Conservation (phyloP, 148 eudicot species). For the Rhododendron vialii region DNA sequence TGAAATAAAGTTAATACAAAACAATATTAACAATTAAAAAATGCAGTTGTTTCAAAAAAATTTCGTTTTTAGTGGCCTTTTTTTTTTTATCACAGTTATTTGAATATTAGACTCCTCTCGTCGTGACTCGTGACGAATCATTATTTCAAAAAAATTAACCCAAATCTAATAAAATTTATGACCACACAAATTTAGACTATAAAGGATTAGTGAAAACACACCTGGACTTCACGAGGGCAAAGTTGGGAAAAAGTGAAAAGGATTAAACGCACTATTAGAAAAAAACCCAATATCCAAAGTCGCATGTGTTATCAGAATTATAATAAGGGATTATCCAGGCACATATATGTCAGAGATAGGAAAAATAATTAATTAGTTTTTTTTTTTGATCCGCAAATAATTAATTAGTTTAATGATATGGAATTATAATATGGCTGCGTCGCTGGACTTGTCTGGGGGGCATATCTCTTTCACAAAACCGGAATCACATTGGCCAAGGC, state of each 20-base stretch:
- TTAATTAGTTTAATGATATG: neutral
- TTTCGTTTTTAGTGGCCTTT: no score
- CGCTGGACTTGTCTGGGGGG: slow-evolving; percentile 22
- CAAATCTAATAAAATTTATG: neutral
- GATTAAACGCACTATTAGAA: neutral
- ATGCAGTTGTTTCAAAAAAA: neutral
- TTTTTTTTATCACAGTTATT: no score
- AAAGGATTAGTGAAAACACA: neutral
- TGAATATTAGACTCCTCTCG: no score
- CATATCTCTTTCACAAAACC: slow-evolving; percentile 33
- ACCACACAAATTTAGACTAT: neutral
- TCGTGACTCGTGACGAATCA: no score
- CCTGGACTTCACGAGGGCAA: neutral
- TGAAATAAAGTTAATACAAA: neutral
- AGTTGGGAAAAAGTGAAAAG: neutral
- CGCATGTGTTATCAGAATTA: neutral
- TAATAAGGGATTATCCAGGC: neutral
- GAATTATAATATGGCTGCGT: neutral
- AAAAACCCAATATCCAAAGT: neutral
- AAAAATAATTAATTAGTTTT: neutral
- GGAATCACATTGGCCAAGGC: slow-evolving; percentile 21
- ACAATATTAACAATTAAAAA: neutral
- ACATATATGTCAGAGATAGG: neutral
- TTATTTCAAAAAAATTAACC: neutral
- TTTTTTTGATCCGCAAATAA: no score